Evolutionary conservation across 2,329 filamentous ascomycete genomes (phyloP), one percentile per base, ranked within the genome.

Genomic region (Thelonectria blattea): DNA sequence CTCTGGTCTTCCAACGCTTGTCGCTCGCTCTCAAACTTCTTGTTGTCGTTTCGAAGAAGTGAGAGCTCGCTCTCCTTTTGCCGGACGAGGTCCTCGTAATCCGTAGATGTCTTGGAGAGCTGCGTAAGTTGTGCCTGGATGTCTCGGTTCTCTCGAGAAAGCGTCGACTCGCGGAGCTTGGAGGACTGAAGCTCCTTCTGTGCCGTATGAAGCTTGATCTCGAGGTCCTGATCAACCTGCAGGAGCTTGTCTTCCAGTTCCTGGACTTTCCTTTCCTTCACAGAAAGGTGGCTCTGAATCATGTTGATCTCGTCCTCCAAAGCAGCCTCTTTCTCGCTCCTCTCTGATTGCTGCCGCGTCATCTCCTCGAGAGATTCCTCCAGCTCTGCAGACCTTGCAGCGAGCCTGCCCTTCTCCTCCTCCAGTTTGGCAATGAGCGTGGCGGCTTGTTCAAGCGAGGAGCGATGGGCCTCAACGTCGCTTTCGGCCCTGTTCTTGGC

Each of bases 21-120:
- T 30, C 90, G 91, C 69, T 97, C 93, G 52, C 88, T 87, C 73
- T 97, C 91, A 66, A 90, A 89, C 65, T 90, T 92, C 73, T 90
- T 91, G 64, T 93, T 87, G 73, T 99, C 95, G 11, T 88, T 88
- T 68, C 93, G 92, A 34, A 98, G 83, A 47, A 98, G 84, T 0
- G 90, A 85, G 18, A 99, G 81, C 72, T 99, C 96, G 74, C 93
- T 97, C 73, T 99, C 95, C 74, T 98, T 99, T 60, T 91, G 89
- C 22, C 93, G 86, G 22, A 99, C 90, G 45, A 98, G 85, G 69
- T 98, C 94, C 76, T 99, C 95, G 66, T 97, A 98, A 72, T 93
- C 92, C 0, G 93, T 96, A 1, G 94, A 97, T 0, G 94, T 97
- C 50, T 92, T 88, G 0, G 95, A 95, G 17, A 99, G 81, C 66